These are phyloP conservation scores for Lophium mytilinum DNA, from an alignment of 495 filamentous ascomycete genomes.

Conservation along the genomic window DNA sequence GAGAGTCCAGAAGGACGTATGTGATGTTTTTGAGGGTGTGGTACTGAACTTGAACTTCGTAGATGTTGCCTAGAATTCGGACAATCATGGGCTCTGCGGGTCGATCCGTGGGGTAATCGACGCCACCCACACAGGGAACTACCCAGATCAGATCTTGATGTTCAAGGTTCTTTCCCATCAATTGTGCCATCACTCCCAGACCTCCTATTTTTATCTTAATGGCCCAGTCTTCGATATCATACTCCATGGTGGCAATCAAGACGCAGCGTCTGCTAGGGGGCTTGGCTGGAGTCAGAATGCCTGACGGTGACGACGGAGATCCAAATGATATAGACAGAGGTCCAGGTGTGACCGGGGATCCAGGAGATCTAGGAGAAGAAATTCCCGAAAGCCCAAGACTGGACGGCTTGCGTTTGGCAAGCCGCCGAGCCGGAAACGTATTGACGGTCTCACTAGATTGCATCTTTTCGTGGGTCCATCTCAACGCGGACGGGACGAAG, in stretches of 20 bases:
- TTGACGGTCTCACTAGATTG: no score
- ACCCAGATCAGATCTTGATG: conserved; percentile 68
- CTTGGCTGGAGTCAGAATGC: no score
- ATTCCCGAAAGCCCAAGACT: no score
- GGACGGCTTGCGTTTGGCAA: no score
- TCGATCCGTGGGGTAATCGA: conserved; percentile 57
- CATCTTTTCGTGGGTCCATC: conserved; percentile 23
- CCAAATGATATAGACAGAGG: no score
- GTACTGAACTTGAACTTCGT: conserved; percentile 59
- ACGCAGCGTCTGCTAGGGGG: conserved; percentile 41
- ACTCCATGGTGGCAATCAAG: conserved; percentile 65
- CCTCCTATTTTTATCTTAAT: conserved; percentile 72
- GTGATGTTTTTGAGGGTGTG: conserved; percentile 61
- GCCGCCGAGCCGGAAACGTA: no score
- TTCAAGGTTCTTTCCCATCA: conserved; percentile 62
- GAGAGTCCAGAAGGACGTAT: conserved; percentile 62
- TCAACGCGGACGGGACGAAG: conserved; percentile 35
- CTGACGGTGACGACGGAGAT: not conserved
- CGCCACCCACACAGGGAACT: conserved; percentile 63
- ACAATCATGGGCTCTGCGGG: conserved; percentile 56
- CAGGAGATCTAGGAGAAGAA: no score
- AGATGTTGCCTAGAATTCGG: conserved; percentile 55
- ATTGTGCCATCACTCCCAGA: conserved; percentile 56
- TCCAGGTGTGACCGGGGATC: no score
- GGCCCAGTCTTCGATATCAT: conserved; percentile 62